Evolutionary conservation across 805 yeast species (phyloP).

Genomic region (Wickerhamomyces chaumierensis): DNA sequence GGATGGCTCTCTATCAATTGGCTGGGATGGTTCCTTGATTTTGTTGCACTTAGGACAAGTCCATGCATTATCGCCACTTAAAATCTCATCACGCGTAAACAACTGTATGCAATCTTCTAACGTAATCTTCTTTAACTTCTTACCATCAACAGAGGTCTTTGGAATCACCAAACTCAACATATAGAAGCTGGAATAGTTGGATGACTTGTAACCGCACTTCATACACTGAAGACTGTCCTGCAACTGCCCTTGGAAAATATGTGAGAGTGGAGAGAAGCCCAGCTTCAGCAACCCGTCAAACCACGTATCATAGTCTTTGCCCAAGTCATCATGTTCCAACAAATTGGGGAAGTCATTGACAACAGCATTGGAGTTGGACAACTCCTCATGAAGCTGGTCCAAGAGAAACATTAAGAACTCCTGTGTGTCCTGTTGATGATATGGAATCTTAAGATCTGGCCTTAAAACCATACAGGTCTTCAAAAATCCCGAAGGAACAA

Average conservation of each 20-base stretch:
- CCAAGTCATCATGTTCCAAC: conserved; percentile 21
- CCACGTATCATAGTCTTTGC: conserved; percentile 53
- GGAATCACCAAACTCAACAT: conserved; percentile 58
- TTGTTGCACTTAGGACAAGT: conserved; percentile 59
- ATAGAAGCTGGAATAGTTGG: conserved; percentile 50
- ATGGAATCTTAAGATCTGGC: conserved; percentile 60
- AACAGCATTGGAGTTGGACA: conserved; percentile 29
- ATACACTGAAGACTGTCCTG: conserved; percentile 54
- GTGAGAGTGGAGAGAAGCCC: conserved; percentile 58
- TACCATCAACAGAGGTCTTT: conserved; percentile 17
- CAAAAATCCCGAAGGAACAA: conserved; percentile 56
- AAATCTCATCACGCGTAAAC: conserved; percentile 52
- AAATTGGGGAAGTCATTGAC: conserved; percentile 27
- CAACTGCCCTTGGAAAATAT: conserved; percentile 61
- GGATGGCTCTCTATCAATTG: conserved; percentile 7
- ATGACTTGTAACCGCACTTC: conserved; percentile 50
- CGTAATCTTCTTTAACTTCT: conserved; percentile 26
- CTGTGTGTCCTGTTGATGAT: conserved; percentile 75
- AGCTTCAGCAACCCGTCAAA: conserved; percentile 39
- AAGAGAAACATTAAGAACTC: conserved; percentile 59
- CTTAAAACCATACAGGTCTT: conserved; percentile 38
- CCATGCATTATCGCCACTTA: conserved; percentile 74
- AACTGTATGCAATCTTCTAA: conserved; percentile 54
- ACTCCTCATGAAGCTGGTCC: conserved; percentile 61
- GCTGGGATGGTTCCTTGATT: not conserved